Base-by-base conservation (phyloP, 1,139 yeast genomes). In the Protomyces pachydermus region DNA sequence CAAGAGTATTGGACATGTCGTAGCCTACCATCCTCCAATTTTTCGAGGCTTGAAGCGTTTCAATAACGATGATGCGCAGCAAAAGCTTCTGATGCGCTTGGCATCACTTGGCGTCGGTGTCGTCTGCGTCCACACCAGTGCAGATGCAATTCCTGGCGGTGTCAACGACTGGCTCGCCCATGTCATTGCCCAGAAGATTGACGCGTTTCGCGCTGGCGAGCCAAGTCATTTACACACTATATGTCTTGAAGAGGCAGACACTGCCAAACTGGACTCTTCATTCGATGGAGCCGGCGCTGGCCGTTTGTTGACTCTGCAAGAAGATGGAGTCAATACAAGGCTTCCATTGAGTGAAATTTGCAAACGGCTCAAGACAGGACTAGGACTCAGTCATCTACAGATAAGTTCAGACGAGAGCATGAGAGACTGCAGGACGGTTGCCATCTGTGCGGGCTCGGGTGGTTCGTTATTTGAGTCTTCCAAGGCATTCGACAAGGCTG, bases 371-470 rank as follows among this genome's bases (percentile, higher is more conserved):
- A 93, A 93, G 71, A 55, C 64, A 0, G 78, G 79, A 25, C 76
- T 91, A 56, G 79, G 77, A 0, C 74, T 93, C 60, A 65, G 74
- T 0, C 77, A 84, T 68, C 77, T 91, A 9, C 96, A 88, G 73
- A 82, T 90, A 0, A 28, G 32, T 28, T 28, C 32, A 28, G 32
- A 28, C 32, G 32, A 28, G 32, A 28, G 32, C 32, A 28, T 28
- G 32, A 6, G 1, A 4, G 32, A 28, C 32, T 91, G 91, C 0
- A 74, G 73, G 25, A 78, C 80, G 0, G 79, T 91, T n/a, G 98
- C 97, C 0, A 74, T 93, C 25, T 93, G 99, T 75, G 98, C 98
- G 3, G 99, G 99, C 0, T 88, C 97, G 3, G 99, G 99, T 0
- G 85, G 88, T 0, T 78, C 83, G 0, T 85, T 88, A 0, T 82